A percentile compares a stretch with the other conserved stretches of the same genome.
Evolutionary conservation across 305 asterid species (phyloP).

Genomic region (Coffea humblotiana): DNA sequence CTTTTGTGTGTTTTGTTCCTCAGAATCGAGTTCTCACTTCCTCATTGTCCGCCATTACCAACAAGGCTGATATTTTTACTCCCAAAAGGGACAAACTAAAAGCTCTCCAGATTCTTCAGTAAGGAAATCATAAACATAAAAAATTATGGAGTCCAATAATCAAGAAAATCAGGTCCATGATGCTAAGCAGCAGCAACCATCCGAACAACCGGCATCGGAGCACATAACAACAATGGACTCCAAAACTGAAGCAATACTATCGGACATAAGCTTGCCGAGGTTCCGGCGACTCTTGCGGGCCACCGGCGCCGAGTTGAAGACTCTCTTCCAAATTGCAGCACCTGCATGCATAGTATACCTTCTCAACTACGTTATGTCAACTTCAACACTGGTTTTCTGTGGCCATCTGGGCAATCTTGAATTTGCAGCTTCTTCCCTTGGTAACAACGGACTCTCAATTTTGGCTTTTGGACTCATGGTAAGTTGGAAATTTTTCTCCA

Average conservation of each 20-base stretch:
- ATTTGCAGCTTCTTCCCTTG: conserved; percentile 22
- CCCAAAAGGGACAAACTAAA: neutral
- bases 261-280: neutral
- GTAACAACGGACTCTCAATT: conserved; percentile 17
- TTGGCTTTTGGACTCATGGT: conserved; percentile 16
- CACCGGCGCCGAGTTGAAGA: conserved; percentile 10
- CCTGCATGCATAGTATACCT: conserved; percentile 19
- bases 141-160: conserved; percentile 3
- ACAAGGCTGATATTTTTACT: neutral
- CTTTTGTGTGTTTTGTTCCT: no score
- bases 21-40: neutral
- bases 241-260: neutral
- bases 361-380: conserved; percentile 12
- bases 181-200: neutral
- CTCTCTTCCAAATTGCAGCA: conserved; percentile 14
- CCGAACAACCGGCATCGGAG: neutral
- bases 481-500: neutral
- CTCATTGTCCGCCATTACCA: neutral
- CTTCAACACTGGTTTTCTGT: conserved; percentile 18
- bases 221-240: neutral
- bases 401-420: conserved; percentile 26
- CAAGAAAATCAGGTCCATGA: neutral
- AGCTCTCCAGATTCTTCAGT: neutral
- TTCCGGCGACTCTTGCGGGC: neutral
- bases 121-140: neutral